Base-by-base conservation (phyloP, 75 land plant species). In the Chamaecyparis obtusa region DNA sequence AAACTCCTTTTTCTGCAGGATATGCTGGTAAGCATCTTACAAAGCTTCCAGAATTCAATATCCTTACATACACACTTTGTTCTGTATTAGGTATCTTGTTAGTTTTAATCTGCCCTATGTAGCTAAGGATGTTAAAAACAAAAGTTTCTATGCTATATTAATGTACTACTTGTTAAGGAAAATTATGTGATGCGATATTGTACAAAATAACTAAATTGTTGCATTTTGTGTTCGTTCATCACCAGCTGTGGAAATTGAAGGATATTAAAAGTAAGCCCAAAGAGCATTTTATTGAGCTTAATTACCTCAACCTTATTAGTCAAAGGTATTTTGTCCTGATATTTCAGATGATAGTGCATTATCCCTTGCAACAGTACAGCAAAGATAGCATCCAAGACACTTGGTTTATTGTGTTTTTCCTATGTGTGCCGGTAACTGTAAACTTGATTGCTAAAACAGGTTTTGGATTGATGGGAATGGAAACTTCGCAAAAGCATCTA, bases 181-280 rank as follows among this genome's bases (percentile, higher is more conserved):
- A 72, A 72, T 72, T 72, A 2, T 72, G 16, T 33, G 69, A 64
- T 64, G 69, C n/a, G 5, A 64, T 64, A 6, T 64, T 64, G 6
- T 30, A 32, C 11, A 32, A 32, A 9, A 32, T 2, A 3, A 10
- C 33, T 33, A 10, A 32, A 72, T 32, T 72, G 15, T 72, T 33
- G 33, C 16, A 32, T 72, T 72, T 72, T 33, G 0, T 32, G 76
- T 32, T 72, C 36, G 1, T 72, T 72, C 3, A 33, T 72, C 13
- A 72, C 36, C 76, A 72, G 76, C 36, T 32, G 3, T 72, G 76
- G 76, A 72, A 72, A 33, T 72, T 72, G 76, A 72, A 72, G 76
- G 15, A 72, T 72, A 13, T 72, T 1, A 72, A 72, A 72, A 72
- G 76, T 33, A 72, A 72, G 36, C 36, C 76, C 15, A 33, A 33